Percentiles rank a stretch among this genome's conserved stretches.
Evolutionary conservation across 139 green algal species (phyloP).

Genomic region (Pleodorina starrii): DNA sequence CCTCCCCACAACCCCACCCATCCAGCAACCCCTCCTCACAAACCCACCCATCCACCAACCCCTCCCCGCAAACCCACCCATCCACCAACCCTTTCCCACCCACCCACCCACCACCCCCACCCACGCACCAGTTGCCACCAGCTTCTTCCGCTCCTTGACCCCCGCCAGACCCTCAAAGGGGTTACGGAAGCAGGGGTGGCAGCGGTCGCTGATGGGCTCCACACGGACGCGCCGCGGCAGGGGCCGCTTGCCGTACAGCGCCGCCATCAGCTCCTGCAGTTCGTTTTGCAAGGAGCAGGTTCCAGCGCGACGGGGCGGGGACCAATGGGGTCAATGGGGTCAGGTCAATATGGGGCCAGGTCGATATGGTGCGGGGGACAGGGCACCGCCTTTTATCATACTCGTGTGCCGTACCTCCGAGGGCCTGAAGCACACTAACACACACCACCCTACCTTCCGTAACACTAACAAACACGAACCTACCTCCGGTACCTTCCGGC

Average conservation of each 20-base stretch:
- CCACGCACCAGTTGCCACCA: slow-evolving; percentile 13
- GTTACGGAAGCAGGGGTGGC: slow-evolving; percentile 43
- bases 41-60: too few species aligned
- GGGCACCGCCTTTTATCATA: background rate
- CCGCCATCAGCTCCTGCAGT: slow-evolving; percentile 26
- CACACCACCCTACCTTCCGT: too few species aligned
- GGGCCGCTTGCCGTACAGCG: background rate
- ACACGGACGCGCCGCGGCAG: background rate
- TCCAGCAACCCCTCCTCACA: too few species aligned
- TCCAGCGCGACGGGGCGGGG: background rate
- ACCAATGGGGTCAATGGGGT: background rate
- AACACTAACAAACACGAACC: too few species aligned
- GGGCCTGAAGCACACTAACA: background rate
- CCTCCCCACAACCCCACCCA: too few species aligned
- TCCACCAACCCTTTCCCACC: too few species aligned
- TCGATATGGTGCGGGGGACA: background rate
- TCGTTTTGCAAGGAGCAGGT: background rate
- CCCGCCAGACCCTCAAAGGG: slow-evolving; percentile 16
- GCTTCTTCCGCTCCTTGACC: background rate
- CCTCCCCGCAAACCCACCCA: too few species aligned
- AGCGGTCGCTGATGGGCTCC: slow-evolving; percentile 34
- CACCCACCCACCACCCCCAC: too few species aligned
- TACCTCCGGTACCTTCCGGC: too few species aligned
- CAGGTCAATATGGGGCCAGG: background rate
- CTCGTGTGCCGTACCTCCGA: background rate